Percentiles rank a stretch among this genome's conserved stretches.
Conservation (phyloP, 495 filamentous ascomycete genomes). For the Talaromyces borbonicus region DNA sequence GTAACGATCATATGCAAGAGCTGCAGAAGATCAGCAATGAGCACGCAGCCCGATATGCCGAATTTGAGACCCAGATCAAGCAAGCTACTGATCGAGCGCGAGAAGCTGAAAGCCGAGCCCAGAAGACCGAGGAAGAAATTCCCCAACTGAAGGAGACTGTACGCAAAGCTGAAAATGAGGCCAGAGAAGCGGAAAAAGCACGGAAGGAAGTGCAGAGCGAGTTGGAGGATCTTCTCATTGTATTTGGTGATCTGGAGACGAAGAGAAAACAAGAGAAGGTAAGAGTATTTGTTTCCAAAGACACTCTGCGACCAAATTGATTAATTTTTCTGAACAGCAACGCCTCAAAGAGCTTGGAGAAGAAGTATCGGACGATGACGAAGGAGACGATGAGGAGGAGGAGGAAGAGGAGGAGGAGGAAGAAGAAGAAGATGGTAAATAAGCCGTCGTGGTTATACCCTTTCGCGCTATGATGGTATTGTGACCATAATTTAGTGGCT, state of each 20-base stretch:
- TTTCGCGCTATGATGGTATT: no score
- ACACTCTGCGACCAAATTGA: conserved; percentile 5
- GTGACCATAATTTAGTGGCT: not conserved
- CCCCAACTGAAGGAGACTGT: conserved; percentile 15
- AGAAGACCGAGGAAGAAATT: conserved; percentile 11
- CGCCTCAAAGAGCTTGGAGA: conserved; percentile 64
- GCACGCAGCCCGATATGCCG: conserved; percentile 36
- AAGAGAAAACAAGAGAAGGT: conserved; percentile 76
- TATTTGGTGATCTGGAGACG: conserved; percentile 83
- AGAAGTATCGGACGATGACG: conserved; percentile 69
- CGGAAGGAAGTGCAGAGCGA: conserved; percentile 56
- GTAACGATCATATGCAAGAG: conserved; percentile 46
- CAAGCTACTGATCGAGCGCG: conserved; percentile 30
- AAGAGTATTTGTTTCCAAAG: conserved; percentile 18
- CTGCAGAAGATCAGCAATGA: conserved; percentile 48
- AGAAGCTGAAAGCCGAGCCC: conserved; percentile 19
- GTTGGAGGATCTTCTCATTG: conserved; percentile 75
- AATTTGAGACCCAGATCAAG: conserved; percentile 30
- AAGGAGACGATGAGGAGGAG: conserved; percentile 56
- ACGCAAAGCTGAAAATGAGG: conserved; percentile 16
- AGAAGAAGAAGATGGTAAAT: conserved; percentile 13
- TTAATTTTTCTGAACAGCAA: conserved; percentile 42
- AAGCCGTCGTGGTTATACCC: conserved; percentile 1
- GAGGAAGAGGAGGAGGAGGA: conserved; percentile 49
- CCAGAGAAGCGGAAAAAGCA: conserved; percentile 52